phyloP scores from a whole-genome alignment of 371 early-diverging fungal species.

The Batkoa obscura region DNA sequence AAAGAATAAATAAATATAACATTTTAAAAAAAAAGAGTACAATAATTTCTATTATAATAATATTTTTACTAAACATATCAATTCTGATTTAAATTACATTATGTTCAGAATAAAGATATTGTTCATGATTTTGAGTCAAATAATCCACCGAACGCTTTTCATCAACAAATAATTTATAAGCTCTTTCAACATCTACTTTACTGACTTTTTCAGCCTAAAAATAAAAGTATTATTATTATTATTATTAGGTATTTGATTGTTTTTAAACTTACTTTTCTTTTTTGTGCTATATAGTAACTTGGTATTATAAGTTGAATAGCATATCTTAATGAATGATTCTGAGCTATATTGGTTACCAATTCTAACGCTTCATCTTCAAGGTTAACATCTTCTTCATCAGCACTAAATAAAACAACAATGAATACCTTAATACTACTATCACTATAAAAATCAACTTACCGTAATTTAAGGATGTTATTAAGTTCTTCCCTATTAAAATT shows the following conservation, averaged over 20 bases:
- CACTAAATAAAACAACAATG: slow-evolving; percentile 15
- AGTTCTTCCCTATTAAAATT: slow-evolving; percentile 79
- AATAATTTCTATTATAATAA: no score
- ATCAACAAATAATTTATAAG: slow-evolving; percentile 85
- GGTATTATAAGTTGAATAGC: slow-evolving; percentile 94
- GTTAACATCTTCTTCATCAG: slow-evolving; percentile 93
- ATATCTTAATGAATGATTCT: slow-evolving; percentile 87
- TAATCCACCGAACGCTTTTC: slow-evolving; percentile 91
- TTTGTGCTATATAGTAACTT: slow-evolving; percentile 68
- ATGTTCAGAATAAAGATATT: slow-evolving; percentile 77
- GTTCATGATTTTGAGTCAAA: slow-evolving; percentile 73
- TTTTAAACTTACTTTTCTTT: slow-evolving; percentile 43
- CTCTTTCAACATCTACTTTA: slow-evolving; percentile 77
- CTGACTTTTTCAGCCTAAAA: slow-evolving; percentile 59
- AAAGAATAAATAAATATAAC: no score
- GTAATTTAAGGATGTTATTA: slow-evolving; percentile 70
- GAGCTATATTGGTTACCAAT: slow-evolving; percentile 75
- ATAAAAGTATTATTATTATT: neutral
- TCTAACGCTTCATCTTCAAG: slow-evolving; percentile 85
- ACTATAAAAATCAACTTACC: slow-evolving; percentile 14
- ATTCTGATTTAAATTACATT: no score
- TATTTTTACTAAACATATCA: no score
- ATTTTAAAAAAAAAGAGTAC: no score
- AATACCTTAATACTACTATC: neutral
- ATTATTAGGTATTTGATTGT: neutral